phyloP scores from a whole-genome alignment of 371 early-diverging fungal species.

The Syncephalastrum contaminatum region DNA sequence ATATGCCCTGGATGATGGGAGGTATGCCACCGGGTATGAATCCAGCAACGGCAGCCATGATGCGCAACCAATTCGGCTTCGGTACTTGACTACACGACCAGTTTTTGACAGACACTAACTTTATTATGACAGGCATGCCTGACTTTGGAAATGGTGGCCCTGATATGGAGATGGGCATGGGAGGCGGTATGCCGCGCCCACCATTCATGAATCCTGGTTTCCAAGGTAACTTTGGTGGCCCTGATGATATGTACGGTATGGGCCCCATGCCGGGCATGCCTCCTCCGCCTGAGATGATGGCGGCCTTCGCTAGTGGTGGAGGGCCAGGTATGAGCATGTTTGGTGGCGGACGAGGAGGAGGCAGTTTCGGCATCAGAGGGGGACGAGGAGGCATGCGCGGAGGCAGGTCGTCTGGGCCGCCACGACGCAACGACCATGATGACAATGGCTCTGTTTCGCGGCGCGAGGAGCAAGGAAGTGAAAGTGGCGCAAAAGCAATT shows the following conservation, averaged over 20 bases:
- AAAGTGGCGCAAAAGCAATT: constrained; percentile 14
- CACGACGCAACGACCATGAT: constrained; percentile 5
- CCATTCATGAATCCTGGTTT: constrained; percentile 40
- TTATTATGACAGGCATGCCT: constrained; percentile 7
- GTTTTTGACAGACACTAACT: background rate
- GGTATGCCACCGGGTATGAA: constrained; percentile 37
- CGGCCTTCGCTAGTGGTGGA: constrained; percentile 9
- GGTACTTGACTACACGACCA: no score
- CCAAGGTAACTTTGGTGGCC: constrained; percentile 23
- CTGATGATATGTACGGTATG: constrained; percentile 21
- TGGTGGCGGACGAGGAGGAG: constrained; percentile 25
- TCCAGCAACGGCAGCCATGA: constrained; percentile 26
- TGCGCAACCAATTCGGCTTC: constrained; percentile 11
- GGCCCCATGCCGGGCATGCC: constrained; percentile 36
- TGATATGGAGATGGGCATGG: constrained; percentile 21
- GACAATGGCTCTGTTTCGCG: constrained; percentile 3
- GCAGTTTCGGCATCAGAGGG: constrained; percentile 13
- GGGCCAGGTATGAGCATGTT: constrained; percentile 19
- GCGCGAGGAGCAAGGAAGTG: constrained; percentile 5
- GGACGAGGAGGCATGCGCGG: constrained; percentile 6
- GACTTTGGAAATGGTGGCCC: constrained; percentile 12
- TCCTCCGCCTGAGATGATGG: constrained; percentile 37
- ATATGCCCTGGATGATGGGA: constrained; percentile 44
- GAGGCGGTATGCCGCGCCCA: constrained; percentile 24
- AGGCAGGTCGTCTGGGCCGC: constrained; percentile 5